Conservation (phyloP, 257 asterid genomes). For the Paraleonurus japonicus region DNA sequence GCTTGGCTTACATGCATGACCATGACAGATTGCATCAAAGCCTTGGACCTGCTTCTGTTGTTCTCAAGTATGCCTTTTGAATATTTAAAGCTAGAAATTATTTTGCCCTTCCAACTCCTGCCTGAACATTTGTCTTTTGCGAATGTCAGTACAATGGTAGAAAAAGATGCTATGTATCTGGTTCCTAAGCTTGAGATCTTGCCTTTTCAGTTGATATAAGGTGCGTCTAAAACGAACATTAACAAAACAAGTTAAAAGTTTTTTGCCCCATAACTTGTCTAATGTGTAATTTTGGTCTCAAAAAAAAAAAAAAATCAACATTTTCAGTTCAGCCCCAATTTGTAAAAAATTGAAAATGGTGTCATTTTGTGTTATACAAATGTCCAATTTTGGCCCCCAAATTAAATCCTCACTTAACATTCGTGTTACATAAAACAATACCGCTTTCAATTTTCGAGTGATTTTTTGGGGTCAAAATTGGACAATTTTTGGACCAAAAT, state of each 20-base stretch:
- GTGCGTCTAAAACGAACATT: conserved; percentile 33
- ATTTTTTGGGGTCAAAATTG: too few relatives aligned
- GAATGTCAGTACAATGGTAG: conserved; percentile 67
- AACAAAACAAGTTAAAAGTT: not conserved
- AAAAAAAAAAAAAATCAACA: too few relatives aligned
- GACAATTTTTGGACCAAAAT: too few relatives aligned
- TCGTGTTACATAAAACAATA: too few relatives aligned
- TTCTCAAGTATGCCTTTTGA: conserved; percentile 61
- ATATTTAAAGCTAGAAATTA: not conserved
- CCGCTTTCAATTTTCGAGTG: too few relatives aligned
- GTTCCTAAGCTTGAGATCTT: conserved; percentile 93
- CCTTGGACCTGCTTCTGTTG: conserved; percentile 89
- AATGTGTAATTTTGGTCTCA: too few relatives aligned
- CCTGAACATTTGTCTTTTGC: conserved; percentile 24
- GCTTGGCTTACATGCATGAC: conserved; percentile 79
- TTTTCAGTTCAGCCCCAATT: too few relatives aligned
- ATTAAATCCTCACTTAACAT: too few relatives aligned
- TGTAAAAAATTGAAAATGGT: too few relatives aligned
- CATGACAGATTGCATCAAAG: conserved; percentile 83
- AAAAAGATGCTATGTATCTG: conserved; percentile 77
- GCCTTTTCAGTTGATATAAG: conserved; percentile 88
- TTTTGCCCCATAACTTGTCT: too few relatives aligned
- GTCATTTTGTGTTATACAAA: too few relatives aligned
- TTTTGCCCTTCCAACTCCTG: conserved; percentile 6
- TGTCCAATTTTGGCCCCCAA: too few relatives aligned